Conservation (phyloP, 495 filamentous ascomycete genomes). For the Penicillium macrosclerotiorum region DNA sequence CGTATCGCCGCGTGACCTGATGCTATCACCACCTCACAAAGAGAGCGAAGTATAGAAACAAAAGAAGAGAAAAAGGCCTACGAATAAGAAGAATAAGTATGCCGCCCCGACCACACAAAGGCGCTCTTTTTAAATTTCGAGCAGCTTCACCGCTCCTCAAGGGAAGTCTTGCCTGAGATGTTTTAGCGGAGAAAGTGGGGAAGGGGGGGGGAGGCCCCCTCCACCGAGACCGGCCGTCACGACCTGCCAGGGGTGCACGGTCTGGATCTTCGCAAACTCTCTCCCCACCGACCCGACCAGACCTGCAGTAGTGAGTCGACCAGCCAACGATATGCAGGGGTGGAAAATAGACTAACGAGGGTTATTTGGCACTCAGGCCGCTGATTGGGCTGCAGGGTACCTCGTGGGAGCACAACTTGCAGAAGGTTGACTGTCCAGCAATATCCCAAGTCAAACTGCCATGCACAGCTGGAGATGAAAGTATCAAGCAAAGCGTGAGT, state of each 20-base stretch:
- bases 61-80: neutral
- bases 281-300: too few species aligned
- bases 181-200: conserved; percentile 9
- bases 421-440: too few species aligned
- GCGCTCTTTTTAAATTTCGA: conserved; percentile 2
- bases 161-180: neutral
- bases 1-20: too few species aligned
- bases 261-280: too few species aligned
- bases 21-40: too few species aligned
- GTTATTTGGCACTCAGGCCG: neutral
- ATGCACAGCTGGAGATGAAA: neutral
- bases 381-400: neutral
- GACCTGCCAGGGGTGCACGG: too few species aligned
- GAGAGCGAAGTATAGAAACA: neutral
- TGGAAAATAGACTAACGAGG: too few species aligned
- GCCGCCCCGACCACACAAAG: too few species aligned
- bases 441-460: neutral
- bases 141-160: conserved; percentile 7
- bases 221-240: too few species aligned
- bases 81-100: neutral
- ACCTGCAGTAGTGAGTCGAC: conserved; percentile 5
- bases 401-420: too few species aligned
- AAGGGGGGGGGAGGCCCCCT: too few species aligned
- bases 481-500: too few species aligned
- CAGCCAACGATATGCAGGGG: conserved; percentile 1